Evolutionary conservation across 2,329 filamentous ascomycete genomes (phyloP).

Genomic region (Colletotrichum camelliae): DNA sequence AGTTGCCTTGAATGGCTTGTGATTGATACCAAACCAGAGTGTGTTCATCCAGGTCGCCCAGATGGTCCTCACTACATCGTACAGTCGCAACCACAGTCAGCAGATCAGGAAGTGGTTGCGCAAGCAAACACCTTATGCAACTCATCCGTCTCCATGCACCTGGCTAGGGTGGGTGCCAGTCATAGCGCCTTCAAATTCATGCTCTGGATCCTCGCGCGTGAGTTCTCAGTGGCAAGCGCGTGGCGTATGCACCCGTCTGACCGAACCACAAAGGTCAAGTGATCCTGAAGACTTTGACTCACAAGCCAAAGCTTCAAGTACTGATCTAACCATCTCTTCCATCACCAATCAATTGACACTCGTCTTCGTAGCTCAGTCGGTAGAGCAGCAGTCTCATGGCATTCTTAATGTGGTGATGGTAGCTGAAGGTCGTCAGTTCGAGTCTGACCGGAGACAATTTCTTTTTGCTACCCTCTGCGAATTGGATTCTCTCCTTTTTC

Average conservation of each 20-base stretch:
- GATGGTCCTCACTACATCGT: no score
- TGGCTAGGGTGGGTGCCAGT: no score
- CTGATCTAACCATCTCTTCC: not conserved
- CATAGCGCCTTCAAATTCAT: not conserved
- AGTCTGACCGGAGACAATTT: not conserved
- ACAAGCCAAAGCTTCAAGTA: not conserved
- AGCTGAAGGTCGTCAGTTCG: not conserved
- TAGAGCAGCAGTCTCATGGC: not conserved
- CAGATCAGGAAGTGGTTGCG: no score
- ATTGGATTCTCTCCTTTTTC: not conserved
- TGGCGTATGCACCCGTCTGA: not conserved
- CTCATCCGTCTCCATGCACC: no score
- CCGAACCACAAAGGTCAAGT: not conserved
- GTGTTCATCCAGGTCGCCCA: no score
- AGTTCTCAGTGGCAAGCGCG: not conserved
- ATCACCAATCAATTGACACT: not conserved
- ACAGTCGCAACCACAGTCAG: no score
- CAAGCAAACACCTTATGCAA: no score
- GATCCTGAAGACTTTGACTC: not conserved
- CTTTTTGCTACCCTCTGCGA: not conserved
- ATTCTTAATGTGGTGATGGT: not conserved
- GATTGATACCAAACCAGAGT: no score
- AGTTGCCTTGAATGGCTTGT: no score
- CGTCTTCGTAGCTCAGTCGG: not conserved
- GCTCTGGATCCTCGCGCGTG: not conserved